These are phyloP conservation scores for Phylloporus scabripes DNA, from an alignment of 768 basidiomycete genomes.

Conservation along the genomic window DNA sequence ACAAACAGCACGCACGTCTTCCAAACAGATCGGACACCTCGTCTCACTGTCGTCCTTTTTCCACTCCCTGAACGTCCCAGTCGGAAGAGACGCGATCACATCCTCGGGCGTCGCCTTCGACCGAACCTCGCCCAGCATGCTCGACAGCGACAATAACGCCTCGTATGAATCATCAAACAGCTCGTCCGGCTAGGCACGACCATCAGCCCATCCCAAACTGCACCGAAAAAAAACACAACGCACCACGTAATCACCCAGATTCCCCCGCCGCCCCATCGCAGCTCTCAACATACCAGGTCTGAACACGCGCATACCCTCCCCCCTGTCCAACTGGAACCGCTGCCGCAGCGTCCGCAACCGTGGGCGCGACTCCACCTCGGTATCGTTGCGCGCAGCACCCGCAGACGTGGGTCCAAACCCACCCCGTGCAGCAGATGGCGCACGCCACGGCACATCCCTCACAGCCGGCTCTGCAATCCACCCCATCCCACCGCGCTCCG, in stretches of 20 bases:
- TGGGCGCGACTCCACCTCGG: conserved; percentile 19
- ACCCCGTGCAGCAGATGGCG: conserved; percentile 14
- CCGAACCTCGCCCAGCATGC: conserved; percentile 61
- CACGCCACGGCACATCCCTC: conserved; percentile 23
- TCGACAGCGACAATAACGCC: conserved; percentile 52
- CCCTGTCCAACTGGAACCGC: conserved; percentile 26
- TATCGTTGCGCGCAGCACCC: conserved; percentile 5
- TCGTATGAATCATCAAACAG: conserved; percentile 76
- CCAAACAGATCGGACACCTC: conserved; percentile 79
- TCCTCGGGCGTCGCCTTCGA: conserved; percentile 59
- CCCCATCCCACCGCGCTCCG: conserved; percentile 4
- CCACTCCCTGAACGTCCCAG: conserved; percentile 64
- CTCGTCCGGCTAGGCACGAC: conserved; percentile 55
- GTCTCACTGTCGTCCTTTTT: conserved; percentile 57
- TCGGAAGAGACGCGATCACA: conserved; percentile 55
- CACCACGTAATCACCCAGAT: conserved; percentile 49
- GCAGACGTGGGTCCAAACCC: conserved; percentile 1
- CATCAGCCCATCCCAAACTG: conserved; percentile 1
- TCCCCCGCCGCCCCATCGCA: conserved; percentile 21
- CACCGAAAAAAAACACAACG: conserved; percentile 17
- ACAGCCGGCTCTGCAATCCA: conserved; percentile 8
- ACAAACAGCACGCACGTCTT: conserved; percentile 55
- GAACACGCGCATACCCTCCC: conserved; percentile 17
- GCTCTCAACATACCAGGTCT: conserved; percentile 23
- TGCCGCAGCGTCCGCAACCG: conserved; percentile 25